phyloP scores from a whole-genome alignment of 441 rosid species.

The Flueggea neowawraea region DNA sequence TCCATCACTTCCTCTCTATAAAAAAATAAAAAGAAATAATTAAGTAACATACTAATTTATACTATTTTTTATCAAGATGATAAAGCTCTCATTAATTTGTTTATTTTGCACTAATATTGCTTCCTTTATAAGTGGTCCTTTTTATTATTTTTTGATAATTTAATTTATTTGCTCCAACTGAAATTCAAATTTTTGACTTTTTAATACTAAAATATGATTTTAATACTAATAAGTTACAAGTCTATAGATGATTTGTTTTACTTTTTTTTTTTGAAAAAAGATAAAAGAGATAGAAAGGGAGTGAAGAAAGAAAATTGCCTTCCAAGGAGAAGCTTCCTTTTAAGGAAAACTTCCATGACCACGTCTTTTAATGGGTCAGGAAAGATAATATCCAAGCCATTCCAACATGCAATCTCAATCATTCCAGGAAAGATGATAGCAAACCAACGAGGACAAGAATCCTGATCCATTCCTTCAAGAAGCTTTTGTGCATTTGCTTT shows the following conservation, averaged over 20 bases:
- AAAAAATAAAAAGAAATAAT: neutral
- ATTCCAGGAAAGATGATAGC: conserved; percentile 43
- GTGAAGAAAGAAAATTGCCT: conserved; percentile 14
- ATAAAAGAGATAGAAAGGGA: neutral
- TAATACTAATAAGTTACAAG: no score
- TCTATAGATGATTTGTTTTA: no score
- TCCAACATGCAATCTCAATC: conserved; percentile 39
- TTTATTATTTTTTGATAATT: no score
- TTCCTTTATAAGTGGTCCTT: no score
- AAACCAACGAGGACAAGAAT: conserved; percentile 48
- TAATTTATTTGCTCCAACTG: no score
- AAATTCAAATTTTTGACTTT: no score
- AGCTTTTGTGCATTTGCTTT: conserved; percentile 25
- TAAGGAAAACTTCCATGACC: conserved; percentile 21
- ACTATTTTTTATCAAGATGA: no score
- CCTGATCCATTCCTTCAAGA: conserved; percentile 15
- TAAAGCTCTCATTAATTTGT: no score
- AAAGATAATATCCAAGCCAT: conserved; percentile 32
- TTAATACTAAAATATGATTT: no score
- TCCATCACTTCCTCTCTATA: conserved; percentile 32
- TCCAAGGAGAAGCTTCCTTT: conserved; percentile 34
- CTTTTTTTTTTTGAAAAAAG: no score
- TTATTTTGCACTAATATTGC: no score
- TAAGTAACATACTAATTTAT: neutral
- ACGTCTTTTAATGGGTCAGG: conserved; percentile 4